Evolutionary conservation across 192 early-diverging fungal genomes (phyloP).

Genomic region (Phycomyces blakesleeanus): DNA sequence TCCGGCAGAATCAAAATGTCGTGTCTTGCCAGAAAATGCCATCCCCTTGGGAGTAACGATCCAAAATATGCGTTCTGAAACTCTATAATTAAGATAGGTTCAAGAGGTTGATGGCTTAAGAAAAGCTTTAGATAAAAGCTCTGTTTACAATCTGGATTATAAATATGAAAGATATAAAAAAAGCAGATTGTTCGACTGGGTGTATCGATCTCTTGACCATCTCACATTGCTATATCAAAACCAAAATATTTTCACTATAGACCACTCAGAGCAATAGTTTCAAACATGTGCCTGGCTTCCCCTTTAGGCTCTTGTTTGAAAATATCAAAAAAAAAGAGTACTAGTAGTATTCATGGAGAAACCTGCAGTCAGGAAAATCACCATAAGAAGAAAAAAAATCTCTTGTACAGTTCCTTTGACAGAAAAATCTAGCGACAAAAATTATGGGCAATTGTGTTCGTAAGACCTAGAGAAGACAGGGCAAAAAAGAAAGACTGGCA

Average conservation of each 20-base stretch:
- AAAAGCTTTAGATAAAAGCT: neutral
- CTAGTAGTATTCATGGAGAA: neutral
- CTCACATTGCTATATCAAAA: slow-evolving; percentile 2
- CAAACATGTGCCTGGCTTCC: slow-evolving; percentile 1
- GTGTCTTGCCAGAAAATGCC: no score
- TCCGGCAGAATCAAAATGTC: no score
- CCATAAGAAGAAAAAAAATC: neutral
- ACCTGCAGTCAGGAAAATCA: neutral
- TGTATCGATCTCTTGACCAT: slow-evolving; percentile 5
- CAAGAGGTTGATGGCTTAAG: neutral
- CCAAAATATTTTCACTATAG: slow-evolving; percentile 2
- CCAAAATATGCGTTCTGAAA: slow-evolving; percentile 4
- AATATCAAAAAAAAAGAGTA: neutral
- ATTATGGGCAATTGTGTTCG: slow-evolving; percentile 1
- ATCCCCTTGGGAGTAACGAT: no score
- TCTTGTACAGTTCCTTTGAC: neutral
- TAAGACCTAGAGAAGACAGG: no score
- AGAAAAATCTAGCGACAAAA: slow-evolving; percentile 8
- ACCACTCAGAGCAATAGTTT: neutral
- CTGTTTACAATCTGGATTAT: slow-evolving; percentile 1
- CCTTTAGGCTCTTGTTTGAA: neutral
- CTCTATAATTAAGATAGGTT: slow-evolving; percentile 2
- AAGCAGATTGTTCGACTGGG: neutral
- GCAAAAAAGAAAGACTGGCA: no score
- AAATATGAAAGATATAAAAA: slow-evolving; percentile 6